Conservation (phyloP, 345 rosid species). For the Brassica rapa region DNA sequence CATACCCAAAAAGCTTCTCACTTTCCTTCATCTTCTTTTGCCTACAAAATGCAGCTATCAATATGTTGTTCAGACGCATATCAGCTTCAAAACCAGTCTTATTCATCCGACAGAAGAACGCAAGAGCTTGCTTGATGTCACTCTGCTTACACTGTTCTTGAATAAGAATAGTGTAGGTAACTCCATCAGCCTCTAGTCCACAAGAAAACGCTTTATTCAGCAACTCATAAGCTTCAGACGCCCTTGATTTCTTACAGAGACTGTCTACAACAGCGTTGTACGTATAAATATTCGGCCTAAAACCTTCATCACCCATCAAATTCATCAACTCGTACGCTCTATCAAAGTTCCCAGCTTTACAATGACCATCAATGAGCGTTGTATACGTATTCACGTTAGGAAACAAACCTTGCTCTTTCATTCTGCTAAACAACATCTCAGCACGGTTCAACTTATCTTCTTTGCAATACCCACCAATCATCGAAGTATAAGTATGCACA, state of each 20-base stretch:
- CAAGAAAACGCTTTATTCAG: constrained; percentile 48
- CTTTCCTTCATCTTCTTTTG: constrained; percentile 67
- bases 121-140: constrained; percentile 55
- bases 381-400: constrained; percentile 78
- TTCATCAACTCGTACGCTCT: constrained; percentile 75
- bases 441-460: constrained; percentile 78
- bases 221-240: constrained; percentile 62
- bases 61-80: constrained; percentile 58
- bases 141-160: constrained; percentile 64
- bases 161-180: constrained; percentile 83
- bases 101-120: constrained; percentile 59
- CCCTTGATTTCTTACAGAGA: constrained; percentile 67
- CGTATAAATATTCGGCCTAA: constrained; percentile 60
- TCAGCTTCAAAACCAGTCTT: constrained; percentile 68
- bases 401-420: constrained; percentile 80
- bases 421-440: constrained; percentile 78
- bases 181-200: constrained; percentile 71
- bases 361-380: constrained; percentile 69
- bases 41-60: constrained; percentile 75
- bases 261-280: constrained; percentile 63
- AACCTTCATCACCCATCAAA: constrained; percentile 64
- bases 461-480: constrained; percentile 84
- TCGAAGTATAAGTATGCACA: constrained; percentile 74
- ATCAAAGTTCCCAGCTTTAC: constrained; percentile 68
- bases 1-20: constrained; percentile 58